Evolutionary conservation across 495 filamentous ascomycete genomes (phyloP).

Genomic region (Aspergillus bertholletiae): DNA sequence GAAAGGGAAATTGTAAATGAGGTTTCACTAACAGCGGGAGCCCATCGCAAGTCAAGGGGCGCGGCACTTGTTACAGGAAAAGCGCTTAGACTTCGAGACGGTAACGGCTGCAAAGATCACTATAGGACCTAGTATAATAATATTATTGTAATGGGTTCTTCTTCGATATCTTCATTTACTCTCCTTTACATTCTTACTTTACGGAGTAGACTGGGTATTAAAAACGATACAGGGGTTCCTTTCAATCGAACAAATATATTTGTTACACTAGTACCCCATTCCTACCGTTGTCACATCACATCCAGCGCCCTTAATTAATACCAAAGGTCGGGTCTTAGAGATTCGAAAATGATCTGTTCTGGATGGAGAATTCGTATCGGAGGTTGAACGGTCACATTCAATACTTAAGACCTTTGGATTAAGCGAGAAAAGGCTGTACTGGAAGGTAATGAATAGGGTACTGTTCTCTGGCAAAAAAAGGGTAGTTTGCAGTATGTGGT

Average conservation of each 20-base stretch:
- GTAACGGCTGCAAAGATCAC: not conserved
- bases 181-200: not conserved
- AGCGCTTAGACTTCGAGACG: not conserved
- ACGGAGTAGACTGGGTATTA: no score
- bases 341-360: not conserved
- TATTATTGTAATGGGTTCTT: not conserved
- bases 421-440: not conserved
- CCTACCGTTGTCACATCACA: no score
- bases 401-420: not conserved
- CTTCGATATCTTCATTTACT: not conserved
- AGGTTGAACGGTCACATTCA: not conserved
- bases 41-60: constrained; percentile 3
- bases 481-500: not conserved
- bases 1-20: constrained; percentile 8
- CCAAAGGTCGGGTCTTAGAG: not conserved
- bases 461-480: no score
- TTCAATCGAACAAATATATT: not conserved
- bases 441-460: not conserved
- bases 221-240: no score
- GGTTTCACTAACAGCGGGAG: constrained; percentile 18
- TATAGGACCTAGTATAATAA: not conserved
- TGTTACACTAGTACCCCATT: no score
- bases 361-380: not conserved
- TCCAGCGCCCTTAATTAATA: not conserved
- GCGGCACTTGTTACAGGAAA: not conserved